Evolutionary conservation across 768 basidiomycete species (phyloP).

Genomic region (Calocybe indica): DNA sequence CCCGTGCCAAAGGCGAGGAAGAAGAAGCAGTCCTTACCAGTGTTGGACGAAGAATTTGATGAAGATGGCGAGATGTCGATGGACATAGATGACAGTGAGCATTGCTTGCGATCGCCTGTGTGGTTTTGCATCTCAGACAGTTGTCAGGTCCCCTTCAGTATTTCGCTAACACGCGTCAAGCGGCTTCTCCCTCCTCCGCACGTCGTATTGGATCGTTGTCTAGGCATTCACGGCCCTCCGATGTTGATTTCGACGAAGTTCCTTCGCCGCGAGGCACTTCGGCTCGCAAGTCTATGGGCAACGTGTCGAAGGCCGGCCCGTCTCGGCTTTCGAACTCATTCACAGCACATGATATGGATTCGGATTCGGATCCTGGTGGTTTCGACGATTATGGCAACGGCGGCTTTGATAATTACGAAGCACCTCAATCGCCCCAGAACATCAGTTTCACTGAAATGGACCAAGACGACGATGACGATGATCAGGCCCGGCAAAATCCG

Average conservation of each 20-base stretch:
- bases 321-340: conserved; percentile 34
- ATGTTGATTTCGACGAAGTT: conserved; percentile 55
- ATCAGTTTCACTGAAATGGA: conserved; percentile 45
- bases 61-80: conserved; percentile 70
- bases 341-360: conserved; percentile 20
- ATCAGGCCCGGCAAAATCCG: conserved; percentile 3
- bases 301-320: conserved; percentile 31
- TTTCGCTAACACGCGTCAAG: conserved; percentile 33
- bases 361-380: conserved; percentile 22
- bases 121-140: conserved; percentile 15
- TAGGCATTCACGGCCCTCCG: conserved; percentile 34
- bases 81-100: conserved; percentile 70
- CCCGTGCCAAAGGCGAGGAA: conserved; percentile 47
- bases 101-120: background rate
- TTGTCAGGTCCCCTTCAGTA: conserved; percentile 34
- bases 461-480: conserved; percentile 37
- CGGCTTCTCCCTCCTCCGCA: conserved; percentile 29
- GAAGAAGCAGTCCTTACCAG: conserved; percentile 35
- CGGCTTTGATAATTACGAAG: conserved; percentile 13
- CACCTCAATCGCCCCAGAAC: conserved; percentile 20
- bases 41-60: conserved; percentile 25
- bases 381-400: conserved; percentile 23
- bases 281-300: conserved; percentile 21
- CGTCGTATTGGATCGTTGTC: no score
- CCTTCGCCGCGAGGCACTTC: conserved; percentile 47